Percentiles rank a stretch among this genome's conserved stretches.
Evolutionary conservation across 345 rosid species (phyloP).

Genomic region (Hibiscus mutabilis): DNA sequence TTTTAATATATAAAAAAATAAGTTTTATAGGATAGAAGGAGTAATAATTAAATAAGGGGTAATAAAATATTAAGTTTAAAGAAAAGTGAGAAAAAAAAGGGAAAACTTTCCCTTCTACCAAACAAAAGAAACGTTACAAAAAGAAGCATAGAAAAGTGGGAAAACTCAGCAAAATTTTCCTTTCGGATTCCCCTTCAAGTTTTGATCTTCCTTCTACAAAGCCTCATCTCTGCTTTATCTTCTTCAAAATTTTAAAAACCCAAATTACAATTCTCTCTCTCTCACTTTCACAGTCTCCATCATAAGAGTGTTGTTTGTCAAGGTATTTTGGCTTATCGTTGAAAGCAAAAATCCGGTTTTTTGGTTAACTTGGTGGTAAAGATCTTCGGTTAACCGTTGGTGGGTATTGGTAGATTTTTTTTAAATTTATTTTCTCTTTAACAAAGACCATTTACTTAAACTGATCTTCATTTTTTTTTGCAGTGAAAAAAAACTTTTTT

Average conservation of each 20-base stretch:
- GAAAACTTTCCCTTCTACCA: constrained; percentile 55
- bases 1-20: too few relatives aligned
- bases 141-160: constrained; percentile 31
- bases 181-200: constrained; percentile 24
- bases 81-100: constrained; percentile 5
- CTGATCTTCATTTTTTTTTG: background rate
- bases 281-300: background rate
- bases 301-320: background rate
- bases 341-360: constrained; percentile 25
- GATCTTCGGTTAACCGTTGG: constrained; percentile 25
- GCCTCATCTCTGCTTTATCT: constrained; percentile 4
- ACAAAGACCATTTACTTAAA: background rate
- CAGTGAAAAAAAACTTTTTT: constrained; percentile 14
- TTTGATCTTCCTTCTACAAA: constrained; percentile 20
- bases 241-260: constrained; percentile 20
- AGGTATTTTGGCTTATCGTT: constrained; percentile 16
- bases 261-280: constrained; percentile 15
- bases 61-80: background rate
- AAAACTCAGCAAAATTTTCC: constrained; percentile 20
- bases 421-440: background rate
- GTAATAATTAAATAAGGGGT: too few relatives aligned
- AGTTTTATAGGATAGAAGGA: too few relatives aligned
- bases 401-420: constrained; percentile 21
- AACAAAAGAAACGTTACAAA: constrained; percentile 30
- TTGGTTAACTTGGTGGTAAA: constrained; percentile 27